These are phyloP conservation scores for Alternaria gaisen DNA, from an alignment of 2,329 filamentous ascomycete genomes.

Conservation along the genomic window DNA sequence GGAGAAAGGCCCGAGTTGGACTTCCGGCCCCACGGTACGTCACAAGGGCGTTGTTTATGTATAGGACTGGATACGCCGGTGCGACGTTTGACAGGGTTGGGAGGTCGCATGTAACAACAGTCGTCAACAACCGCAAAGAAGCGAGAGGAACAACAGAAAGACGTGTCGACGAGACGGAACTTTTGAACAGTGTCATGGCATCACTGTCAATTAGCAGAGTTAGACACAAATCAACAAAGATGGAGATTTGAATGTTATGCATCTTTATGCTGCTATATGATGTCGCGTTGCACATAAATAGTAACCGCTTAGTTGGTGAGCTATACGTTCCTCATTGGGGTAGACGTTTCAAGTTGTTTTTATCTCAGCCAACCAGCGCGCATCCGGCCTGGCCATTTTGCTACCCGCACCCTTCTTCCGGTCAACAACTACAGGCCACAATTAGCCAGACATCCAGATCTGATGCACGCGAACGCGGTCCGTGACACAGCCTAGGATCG, in stretches of 20 bases:
- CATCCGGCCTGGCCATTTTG: conserved; percentile 6
- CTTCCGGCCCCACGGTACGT: conserved; percentile 31
- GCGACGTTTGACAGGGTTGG: conserved; percentile 38
- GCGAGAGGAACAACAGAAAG: conserved; percentile 20
- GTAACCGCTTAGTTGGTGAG: conserved; percentile 12
- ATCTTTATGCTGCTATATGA: conserved; percentile 33
- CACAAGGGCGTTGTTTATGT: conserved; percentile 35
- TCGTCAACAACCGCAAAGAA: conserved; percentile 3
- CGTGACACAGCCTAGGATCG: conserved; percentile 25
- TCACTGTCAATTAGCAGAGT: conserved; percentile 20
- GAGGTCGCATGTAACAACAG: conserved; percentile 21
- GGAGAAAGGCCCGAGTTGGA: conserved; percentile 32
- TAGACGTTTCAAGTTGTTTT: conserved; percentile 21
- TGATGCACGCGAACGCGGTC: conserved; percentile 28
- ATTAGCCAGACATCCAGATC: conserved; percentile 7
- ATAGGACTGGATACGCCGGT: conserved; percentile 43
- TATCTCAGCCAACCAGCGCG: conserved; percentile 30
- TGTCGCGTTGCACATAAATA: conserved; percentile 25
- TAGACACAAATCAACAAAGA: conserved; percentile 16
- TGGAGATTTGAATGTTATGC: conserved; percentile 29
- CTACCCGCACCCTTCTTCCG: conserved; percentile 9
- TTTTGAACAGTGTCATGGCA: conserved; percentile 19
- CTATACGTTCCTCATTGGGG: conserved; percentile 35
- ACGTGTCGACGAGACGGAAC: conserved; percentile 33
- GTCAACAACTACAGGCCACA: conserved; percentile 19